Evolutionary conservation across 345 rosid genomes (phyloP).

Genomic region (Lepidium aucheri): DNA sequence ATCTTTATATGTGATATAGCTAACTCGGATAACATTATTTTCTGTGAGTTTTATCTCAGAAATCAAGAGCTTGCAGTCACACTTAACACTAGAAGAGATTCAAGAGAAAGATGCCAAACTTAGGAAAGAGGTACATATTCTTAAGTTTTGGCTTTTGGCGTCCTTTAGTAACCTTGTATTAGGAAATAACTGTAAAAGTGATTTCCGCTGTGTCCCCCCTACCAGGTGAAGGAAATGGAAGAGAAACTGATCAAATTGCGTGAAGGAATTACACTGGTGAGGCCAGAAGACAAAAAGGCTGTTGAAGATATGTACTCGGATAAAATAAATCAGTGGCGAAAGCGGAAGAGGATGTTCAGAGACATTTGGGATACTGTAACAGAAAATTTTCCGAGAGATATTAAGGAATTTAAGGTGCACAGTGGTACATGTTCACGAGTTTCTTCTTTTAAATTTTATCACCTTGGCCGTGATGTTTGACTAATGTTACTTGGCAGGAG

Average conservation of each 20-base stretch:
- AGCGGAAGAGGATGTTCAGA: constrained; percentile 88
- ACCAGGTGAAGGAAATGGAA: constrained; percentile 72
- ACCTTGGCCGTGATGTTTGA: constrained; percentile 3
- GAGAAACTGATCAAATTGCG: constrained; percentile 59
- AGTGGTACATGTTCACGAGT: background rate
- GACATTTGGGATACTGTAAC: constrained; percentile 89
- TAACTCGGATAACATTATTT: background rate
- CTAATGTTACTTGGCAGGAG: constrained; percentile 46
- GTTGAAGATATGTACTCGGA: constrained; percentile 51
- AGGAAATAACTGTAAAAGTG: background rate
- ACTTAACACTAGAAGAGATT: constrained; percentile 71
- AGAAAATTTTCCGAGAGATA: constrained; percentile 74
- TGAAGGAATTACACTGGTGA: constrained; percentile 66
- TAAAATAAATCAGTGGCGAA: constrained; percentile 73
- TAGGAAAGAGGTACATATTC: constrained; percentile 48
- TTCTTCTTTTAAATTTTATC: background rate
- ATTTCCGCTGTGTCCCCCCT: background rate
- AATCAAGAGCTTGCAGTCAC: constrained; percentile 59
- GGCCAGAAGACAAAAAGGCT: constrained; percentile 69
- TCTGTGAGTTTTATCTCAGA: constrained; percentile 37
- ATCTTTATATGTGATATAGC: background rate
- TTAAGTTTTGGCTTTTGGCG: background rate
- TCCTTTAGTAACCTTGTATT: background rate
- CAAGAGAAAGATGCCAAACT: constrained; percentile 50
- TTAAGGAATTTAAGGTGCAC: constrained; percentile 75